Evolutionary conservation across 2,329 filamentous ascomycete genomes (phyloP).

Genomic region (Sporothrix schenckii): DNA sequence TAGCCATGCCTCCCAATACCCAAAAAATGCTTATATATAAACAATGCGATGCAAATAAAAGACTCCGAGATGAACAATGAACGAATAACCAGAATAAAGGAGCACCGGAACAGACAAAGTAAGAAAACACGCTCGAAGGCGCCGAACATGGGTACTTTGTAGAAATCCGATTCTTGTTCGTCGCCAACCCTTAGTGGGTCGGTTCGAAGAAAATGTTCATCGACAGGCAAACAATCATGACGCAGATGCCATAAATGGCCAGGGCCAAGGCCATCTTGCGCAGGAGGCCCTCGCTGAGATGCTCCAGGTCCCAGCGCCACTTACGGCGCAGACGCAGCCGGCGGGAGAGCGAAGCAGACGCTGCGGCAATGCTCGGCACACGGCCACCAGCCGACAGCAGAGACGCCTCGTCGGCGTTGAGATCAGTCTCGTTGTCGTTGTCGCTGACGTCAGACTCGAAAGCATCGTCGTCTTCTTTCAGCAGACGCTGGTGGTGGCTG

Average conservation of each 20-base stretch:
- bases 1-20: slow-evolving; percentile 4
- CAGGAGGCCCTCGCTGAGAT: slow-evolving; percentile 66
- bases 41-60: background rate
- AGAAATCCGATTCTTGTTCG: background rate
- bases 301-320: slow-evolving; percentile 63
- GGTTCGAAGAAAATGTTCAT: slow-evolving; percentile 82
- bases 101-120: background rate
- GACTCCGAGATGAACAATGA: background rate
- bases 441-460: slow-evolving; percentile 45
- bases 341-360: slow-evolving; percentile 30
- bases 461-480: slow-evolving; percentile 88
- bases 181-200: slow-evolving; percentile 54
- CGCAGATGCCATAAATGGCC: slow-evolving; percentile 78
- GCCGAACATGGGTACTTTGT: background rate
- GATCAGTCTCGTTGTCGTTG: slow-evolving; percentile 49
- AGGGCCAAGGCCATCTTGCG: slow-evolving; percentile 74
- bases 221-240: slow-evolving; percentile 85
- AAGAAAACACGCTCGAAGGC: background rate
- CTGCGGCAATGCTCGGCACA: slow-evolving; percentile 50
- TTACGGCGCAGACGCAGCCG: slow-evolving; percentile 42
- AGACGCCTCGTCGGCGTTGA: slow-evolving; percentile 41
- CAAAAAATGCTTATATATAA: slow-evolving; percentile 2
- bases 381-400: slow-evolving; percentile 47
- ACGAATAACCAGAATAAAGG: background rate
- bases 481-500: slow-evolving; percentile 78